These are phyloP conservation scores for Saturnispora dispora DNA, from an alignment of 805 yeast genomes.

Conservation along the genomic window DNA sequence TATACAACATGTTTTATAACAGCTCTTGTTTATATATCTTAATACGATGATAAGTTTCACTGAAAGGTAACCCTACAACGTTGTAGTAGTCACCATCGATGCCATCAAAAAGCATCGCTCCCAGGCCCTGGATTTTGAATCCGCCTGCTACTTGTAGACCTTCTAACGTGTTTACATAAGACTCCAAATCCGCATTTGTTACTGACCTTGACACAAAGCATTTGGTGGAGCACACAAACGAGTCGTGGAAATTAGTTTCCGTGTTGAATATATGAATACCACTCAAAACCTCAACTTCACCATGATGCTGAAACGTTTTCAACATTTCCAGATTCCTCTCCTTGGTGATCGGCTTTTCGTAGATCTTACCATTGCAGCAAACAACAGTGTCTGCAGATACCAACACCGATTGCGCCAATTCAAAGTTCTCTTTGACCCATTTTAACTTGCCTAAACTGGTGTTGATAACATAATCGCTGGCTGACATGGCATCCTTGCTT, in stretches of 20 bases:
- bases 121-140: constrained; percentile 69
- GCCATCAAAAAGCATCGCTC: constrained; percentile 51
- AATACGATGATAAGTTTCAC: constrained; percentile 19
- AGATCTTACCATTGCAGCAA: constrained; percentile 46
- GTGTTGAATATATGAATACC: constrained; percentile 39
- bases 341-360: constrained; percentile 70
- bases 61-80: constrained; percentile 80
- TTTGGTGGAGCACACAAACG: constrained; percentile 17
- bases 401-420: constrained; percentile 25
- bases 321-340: constrained; percentile 43
- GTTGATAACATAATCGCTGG: constrained; percentile 45
- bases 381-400: constrained; percentile 76
- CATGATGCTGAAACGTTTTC: constrained; percentile 30
- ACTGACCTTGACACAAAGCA: constrained; percentile 35
- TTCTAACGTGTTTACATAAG: constrained; percentile 63
- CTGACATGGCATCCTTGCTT: constrained; percentile 26
- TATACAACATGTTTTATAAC: background rate
- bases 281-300: constrained; percentile 40
- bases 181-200: constrained; percentile 45
- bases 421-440: constrained; percentile 40
- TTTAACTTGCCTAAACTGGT: constrained; percentile 65
- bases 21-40: background rate
- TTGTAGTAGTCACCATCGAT: constrained; percentile 78
- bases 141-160: constrained; percentile 89
- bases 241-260: constrained; percentile 9